Evolutionary conservation across 2,329 filamentous ascomycete species (phyloP).

Genomic region (Aspergillaceae sp.): DNA sequence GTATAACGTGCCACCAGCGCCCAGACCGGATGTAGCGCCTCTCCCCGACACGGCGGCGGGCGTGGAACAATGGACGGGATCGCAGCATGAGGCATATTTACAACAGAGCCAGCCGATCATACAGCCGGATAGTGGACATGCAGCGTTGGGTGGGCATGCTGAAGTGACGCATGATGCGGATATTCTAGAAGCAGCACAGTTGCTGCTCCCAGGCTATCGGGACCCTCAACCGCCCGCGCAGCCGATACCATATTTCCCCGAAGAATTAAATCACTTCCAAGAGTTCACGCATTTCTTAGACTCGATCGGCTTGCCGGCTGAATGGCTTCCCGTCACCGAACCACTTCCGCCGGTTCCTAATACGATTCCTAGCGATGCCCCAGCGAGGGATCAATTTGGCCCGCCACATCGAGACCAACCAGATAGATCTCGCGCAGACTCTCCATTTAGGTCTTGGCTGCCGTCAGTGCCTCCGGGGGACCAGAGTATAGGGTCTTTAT

Average conservation of each 20-base stretch:
- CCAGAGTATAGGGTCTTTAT: slow-evolving; percentile 23
- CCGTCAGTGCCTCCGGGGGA: slow-evolving; percentile 24
- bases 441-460: slow-evolving; percentile 26
- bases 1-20: slow-evolving; percentile 10
- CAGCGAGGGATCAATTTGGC: slow-evolving; percentile 15
- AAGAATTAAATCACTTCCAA: slow-evolving; percentile 28
- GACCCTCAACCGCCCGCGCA: slow-evolving; percentile 15
- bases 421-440: slow-evolving; percentile 21
- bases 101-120: slow-evolving; percentile 16
- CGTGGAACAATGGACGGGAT: slow-evolving; percentile 20
- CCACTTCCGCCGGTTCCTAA: slow-evolving; percentile 16
- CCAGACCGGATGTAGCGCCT: slow-evolving; percentile 12
- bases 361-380: slow-evolving; percentile 13
- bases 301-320: slow-evolving; percentile 26
- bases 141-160: slow-evolving; percentile 11
- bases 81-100: slow-evolving; percentile 19
- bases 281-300: slow-evolving; percentile 30
- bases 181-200: slow-evolving; percentile 32
- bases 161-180: slow-evolving; percentile 24
- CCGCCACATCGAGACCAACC: slow-evolving; percentile 11
- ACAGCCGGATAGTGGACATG: slow-evolving; percentile 7
- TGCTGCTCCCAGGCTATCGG: slow-evolving; percentile 24
- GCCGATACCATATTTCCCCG: slow-evolving; percentile 22
- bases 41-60: slow-evolving; percentile 12
- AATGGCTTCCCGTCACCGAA: slow-evolving; percentile 24